Evolutionary conservation across 805 yeast genomes (phyloP).

Genomic region (Diddensiella santjacobensis): DNA sequence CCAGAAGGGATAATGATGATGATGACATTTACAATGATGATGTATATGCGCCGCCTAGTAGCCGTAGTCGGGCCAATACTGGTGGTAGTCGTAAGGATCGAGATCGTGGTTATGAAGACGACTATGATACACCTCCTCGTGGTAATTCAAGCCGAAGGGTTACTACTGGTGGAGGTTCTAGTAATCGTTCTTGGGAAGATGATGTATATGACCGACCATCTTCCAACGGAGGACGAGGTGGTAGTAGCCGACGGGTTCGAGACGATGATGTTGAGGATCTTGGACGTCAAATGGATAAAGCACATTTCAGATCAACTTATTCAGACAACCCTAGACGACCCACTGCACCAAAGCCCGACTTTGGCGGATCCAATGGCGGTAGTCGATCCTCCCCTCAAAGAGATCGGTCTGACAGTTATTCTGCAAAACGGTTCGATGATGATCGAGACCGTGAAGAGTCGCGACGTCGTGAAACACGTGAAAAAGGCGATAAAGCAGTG

Average conservation of each 20-base stretch:
- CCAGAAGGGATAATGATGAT: conserved; percentile 26
- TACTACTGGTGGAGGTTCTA: conserved; percentile 1
- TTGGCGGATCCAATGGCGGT: conserved; percentile 23
- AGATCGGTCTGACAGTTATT: conserved; percentile 2
- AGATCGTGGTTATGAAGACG: conserved; percentile 15
- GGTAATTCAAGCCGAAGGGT: neutral
- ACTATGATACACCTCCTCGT: conserved; percentile 15
- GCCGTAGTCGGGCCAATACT: neutral
- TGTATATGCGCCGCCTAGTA: conserved; percentile 13
- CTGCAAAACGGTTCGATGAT: conserved; percentile 5
- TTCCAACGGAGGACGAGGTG: conserved; percentile 32
- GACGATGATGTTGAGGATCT: conserved; percentile 37
- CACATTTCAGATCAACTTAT: conserved; percentile 40
- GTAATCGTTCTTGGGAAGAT: conserved; percentile 68
- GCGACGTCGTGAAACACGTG: conserved; percentile 10
- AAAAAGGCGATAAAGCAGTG: conserved; percentile 68
- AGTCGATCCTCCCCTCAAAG: conserved; percentile 1
- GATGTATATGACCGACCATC: conserved; percentile 61
- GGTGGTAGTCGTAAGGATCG: conserved; percentile 4
- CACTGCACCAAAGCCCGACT: conserved; percentile 41
- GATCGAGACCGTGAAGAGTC: conserved; percentile 13
- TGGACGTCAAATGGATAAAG: conserved; percentile 28
- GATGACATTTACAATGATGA: conserved; percentile 13
- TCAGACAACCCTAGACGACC: conserved; percentile 41
- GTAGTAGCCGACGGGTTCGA: conserved; percentile 26